These are phyloP conservation scores for Chlorella sp. DNA, from an alignment of 139 green algal genomes.

Conservation along the genomic window DNA sequence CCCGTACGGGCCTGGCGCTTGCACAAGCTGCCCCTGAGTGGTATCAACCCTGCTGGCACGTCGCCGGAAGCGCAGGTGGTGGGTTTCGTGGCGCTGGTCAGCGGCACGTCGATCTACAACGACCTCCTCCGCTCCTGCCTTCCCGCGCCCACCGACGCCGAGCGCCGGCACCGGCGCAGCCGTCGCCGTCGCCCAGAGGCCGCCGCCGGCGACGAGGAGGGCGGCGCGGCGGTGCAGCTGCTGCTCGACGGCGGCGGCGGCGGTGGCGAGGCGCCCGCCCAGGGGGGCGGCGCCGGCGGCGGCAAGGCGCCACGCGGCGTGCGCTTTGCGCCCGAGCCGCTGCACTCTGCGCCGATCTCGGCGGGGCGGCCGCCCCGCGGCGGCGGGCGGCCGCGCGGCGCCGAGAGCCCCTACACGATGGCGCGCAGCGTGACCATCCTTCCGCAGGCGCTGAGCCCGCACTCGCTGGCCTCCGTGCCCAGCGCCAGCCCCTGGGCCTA, in stretches of 20 bases:
- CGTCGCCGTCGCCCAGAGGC: constrained; percentile 1
- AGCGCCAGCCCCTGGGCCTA: too few species aligned
- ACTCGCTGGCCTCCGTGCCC: constrained; percentile 57
- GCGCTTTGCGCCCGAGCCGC: too few species aligned
- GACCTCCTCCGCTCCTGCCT: constrained; percentile 74
- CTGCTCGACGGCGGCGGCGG: background rate
- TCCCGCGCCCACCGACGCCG: constrained; percentile 10
- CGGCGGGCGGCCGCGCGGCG: background rate
- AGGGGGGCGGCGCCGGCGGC: background rate
- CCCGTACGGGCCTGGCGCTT: background rate
- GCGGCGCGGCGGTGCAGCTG: background rate
- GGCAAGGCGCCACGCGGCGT: background rate
- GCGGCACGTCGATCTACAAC: constrained; percentile 81
- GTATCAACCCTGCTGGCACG: background rate
- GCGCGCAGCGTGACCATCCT: constrained; percentile 59
- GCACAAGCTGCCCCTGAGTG: background rate
- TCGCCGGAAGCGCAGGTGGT: constrained; percentile 49
- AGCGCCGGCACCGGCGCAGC: background rate
- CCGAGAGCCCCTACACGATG: background rate
- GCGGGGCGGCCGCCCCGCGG: background rate
- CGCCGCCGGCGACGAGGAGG: background rate
- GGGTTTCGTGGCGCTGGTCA: constrained; percentile 78
- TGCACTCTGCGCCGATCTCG: too few species aligned
- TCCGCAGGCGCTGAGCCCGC: constrained; percentile 52
- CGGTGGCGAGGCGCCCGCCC: too few species aligned